Base-by-base conservation (phyloP, 208 protist species). In the Crithidia sp. region DNA sequence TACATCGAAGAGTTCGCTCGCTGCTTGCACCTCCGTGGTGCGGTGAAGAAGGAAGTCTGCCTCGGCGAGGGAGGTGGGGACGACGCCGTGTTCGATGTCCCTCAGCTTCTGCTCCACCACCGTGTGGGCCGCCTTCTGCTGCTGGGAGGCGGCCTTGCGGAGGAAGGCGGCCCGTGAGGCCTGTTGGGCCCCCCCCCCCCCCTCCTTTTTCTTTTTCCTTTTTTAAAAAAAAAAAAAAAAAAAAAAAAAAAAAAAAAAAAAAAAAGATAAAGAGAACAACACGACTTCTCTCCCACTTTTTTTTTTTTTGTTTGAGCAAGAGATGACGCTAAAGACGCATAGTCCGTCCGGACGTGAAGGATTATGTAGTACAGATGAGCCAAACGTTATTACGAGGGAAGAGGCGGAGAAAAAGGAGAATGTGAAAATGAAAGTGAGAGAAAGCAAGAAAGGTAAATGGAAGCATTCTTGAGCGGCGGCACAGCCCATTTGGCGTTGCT, bases 71-170 rank as follows among this genome's bases (percentile, higher is more conserved):
- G 83, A 83, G 6, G 76, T 61, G 8, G 90, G 87, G 19, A 92
- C 71, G 13, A 97, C 70, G 13, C 90, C 93, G 8, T 85, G 81
- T 71, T 94, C 93, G 65, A 95, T 86, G 56, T 97, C 93, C 5
- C 81, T 55, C 45, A 95, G 72, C 60, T 91, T 90, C 50, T 90
- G 76, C 69, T 95, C 79, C 54, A 97, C 63, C 5, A 91, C 92
- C 7, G 74, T 63, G 7, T 82, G 74, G 4, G 89, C 87, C 13
- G 90, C 90, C 67, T 87, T 86, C 54, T 90, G 82, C 16, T 83
- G 88, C 71, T 85, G 85, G 10, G 83, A 60, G 3, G 85, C 82
- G 44, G 89, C 81, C 66, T 81, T 84, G 12, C 82, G 80, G 2
- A 97, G 82, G 71, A 86, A 97, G 12, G 86, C 90, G 9, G 85